Conservation (phyloP, 2,329 filamentous ascomycete species). For the Ambrosiella cleistominuta region DNA sequence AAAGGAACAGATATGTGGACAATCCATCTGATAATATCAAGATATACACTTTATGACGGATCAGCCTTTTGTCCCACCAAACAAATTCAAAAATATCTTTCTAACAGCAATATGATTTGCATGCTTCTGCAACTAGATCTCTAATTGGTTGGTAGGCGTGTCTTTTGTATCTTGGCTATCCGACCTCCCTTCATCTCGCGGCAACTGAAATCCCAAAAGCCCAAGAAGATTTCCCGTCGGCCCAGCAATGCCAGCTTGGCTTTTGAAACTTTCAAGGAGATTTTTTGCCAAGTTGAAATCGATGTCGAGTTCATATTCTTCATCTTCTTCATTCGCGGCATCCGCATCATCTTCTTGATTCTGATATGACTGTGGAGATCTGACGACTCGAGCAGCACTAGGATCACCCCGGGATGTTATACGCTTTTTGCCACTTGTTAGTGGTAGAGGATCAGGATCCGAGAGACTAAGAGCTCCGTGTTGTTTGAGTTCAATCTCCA, state of each 20-base stretch:
- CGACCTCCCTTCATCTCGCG: conserved; percentile 50
- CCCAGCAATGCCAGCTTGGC: conserved; percentile 69
- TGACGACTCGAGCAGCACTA: no score
- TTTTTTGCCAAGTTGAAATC: conserved; percentile 84
- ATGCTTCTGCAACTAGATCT: background rate
- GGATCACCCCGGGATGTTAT: no score
- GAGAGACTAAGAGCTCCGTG: conserved; percentile 48
- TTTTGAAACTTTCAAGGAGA: conserved; percentile 79
- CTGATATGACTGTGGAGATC: conserved; percentile 13
- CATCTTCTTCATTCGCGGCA: conserved; percentile 30
- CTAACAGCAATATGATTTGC: background rate
- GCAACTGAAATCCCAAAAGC: conserved; percentile 68
- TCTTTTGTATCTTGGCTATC: conserved; percentile 15
- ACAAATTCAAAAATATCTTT: background rate
- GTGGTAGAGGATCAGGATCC: conserved; percentile 16
- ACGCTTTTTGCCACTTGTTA: background rate
- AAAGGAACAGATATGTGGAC: background rate
- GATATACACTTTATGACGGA: background rate
- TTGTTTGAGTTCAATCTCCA: conserved; percentile 55
- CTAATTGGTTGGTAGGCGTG: background rate
- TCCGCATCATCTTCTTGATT: conserved; percentile 21
- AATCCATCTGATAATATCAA: background rate
- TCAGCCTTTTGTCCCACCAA: background rate
- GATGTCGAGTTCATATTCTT: conserved; percentile 48
- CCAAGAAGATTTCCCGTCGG: conserved; percentile 76